Evolutionary conservation across 1,284 basidiomycete genomes (phyloP), one percentile per base, ranked within the genome.

Genomic region (Naganishia liquefaciens): DNA sequence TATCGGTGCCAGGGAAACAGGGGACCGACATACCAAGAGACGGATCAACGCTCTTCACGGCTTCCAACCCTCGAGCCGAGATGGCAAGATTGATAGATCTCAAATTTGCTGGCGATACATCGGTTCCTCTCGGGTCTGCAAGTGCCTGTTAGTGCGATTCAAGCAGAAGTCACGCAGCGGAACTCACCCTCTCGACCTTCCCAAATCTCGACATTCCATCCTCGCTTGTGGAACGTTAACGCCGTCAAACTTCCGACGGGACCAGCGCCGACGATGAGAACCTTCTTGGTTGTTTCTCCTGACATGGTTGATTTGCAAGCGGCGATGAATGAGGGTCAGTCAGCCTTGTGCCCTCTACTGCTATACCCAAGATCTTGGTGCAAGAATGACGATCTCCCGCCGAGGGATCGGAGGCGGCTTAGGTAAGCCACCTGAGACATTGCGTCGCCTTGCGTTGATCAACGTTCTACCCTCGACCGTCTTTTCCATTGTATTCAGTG

Each of bases 71-170:
- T 62, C 95, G 87, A 65, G 92, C 86, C 21, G 93, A 97, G 69
- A 99, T 92, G 40, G 94, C 94, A 58, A 99, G 84, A 81, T 99
- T 99, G 81, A 99, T 97, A 63, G 91, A 95, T 66, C 95, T 86
- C 71, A 77, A 69, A 66, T 77, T 77, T 6, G 71, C 74, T 46
- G 75, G 73, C 9, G 71, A 66, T 3, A 73, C 66, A 30, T 72
- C 70, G 44, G 73, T 69, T 1, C 74, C 74, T 66, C 78, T 60
- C 13, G 78, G 76, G 69, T 79, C 78, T 79, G 46, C 0, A 10
- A 51, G 3, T 54, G 68, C 27, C 30, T 54, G 28, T 54, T 23
- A 42, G 62, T 52, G 30, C 52, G 43, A 39, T 64, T 15, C 68
- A 62, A 37, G 27, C 3, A 30, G 11, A 15, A 17, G 19, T 30